Evolutionary conservation across 106 monocot species (phyloP).

Genomic region (Alisma plantagoaquatica): DNA sequence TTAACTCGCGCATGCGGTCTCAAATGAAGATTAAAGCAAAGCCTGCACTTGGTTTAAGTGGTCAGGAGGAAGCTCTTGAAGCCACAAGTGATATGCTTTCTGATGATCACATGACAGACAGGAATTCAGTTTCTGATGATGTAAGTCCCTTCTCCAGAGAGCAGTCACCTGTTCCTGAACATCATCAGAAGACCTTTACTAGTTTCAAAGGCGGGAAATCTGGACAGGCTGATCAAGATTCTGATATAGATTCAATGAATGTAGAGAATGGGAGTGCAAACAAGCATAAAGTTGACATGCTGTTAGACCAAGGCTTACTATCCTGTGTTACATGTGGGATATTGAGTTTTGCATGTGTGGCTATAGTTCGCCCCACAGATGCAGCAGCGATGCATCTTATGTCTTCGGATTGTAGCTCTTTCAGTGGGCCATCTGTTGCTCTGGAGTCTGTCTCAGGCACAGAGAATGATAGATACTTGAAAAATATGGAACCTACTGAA

Average conservation of each 20-base stretch:
- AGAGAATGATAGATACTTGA: no score
- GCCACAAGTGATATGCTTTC: slow-evolving; percentile 26
- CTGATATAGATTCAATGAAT: no score
- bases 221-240: no score
- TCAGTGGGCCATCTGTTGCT: slow-evolving; percentile 17
- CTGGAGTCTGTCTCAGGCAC: slow-evolving; percentile 16
- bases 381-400: slow-evolving; percentile 39
- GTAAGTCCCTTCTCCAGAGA: no score
- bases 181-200: no score
- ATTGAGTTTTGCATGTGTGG: slow-evolving; percentile 85
- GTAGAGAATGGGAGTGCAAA: no score
- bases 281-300: no score
- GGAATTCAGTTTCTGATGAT: no score
- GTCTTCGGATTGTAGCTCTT: slow-evolving; percentile 41
- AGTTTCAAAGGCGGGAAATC: no score
- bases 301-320: slow-evolving; percentile 67
- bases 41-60: slow-evolving; percentile 46
- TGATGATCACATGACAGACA: slow-evolving; percentile 18
- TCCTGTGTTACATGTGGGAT: slow-evolving; percentile 94
- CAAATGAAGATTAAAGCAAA: slow-evolving; percentile 53
- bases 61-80: slow-evolving; percentile 37
- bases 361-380: slow-evolving; percentile 66
- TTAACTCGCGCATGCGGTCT: slow-evolving; percentile 18
- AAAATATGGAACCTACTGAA: no score
- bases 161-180: no score